Percentiles rank a stretch among this genome's conserved stretches.
phyloP scores from a whole-genome alignment of 139 green algal genomes.

The Choricystis sp. region DNA sequence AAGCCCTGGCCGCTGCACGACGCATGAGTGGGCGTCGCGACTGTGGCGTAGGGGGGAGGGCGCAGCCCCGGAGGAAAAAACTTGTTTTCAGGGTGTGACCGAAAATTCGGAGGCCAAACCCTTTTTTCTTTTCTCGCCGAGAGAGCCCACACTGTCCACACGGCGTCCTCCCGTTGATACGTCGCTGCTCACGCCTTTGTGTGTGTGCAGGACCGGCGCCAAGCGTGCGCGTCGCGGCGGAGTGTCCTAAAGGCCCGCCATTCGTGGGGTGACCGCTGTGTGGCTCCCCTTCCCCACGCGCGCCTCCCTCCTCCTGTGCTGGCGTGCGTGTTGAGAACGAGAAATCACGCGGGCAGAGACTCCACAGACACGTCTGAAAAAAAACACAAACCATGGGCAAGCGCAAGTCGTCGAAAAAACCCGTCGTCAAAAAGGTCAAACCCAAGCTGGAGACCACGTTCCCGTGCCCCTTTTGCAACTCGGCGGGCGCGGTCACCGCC shows the following conservation, averaged over 20 bases:
- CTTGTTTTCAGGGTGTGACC: no score
- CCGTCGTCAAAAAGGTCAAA: constrained; percentile 36
- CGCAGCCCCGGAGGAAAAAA: no score
- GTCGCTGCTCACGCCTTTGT: no score
- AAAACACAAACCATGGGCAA: constrained; percentile 36
- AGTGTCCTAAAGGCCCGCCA: neutral
- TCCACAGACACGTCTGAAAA: neutral
- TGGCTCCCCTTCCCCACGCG: neutral
- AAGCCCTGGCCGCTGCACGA: no score
- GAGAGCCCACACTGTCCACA: no score
- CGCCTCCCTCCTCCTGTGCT: neutral
- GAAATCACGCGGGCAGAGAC: neutral
- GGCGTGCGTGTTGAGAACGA: neutral
- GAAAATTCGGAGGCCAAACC: no score
- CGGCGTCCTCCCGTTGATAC: no score
- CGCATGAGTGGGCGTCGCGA: no score
- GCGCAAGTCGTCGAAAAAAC: constrained; percentile 33
- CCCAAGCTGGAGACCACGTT: constrained; percentile 43
- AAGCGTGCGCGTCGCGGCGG: neutral
- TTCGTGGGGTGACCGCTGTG: neutral
- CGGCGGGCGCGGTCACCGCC: neutral
- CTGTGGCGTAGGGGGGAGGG: no score
- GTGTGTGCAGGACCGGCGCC: no score
- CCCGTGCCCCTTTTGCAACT: constrained; percentile 55
- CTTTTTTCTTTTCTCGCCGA: no score